A percentile compares a stretch with the other conserved stretches of the same genome.
phyloP scores from a whole-genome alignment of 805 yeast genomes.

The Cephaloascus fragrans region DNA sequence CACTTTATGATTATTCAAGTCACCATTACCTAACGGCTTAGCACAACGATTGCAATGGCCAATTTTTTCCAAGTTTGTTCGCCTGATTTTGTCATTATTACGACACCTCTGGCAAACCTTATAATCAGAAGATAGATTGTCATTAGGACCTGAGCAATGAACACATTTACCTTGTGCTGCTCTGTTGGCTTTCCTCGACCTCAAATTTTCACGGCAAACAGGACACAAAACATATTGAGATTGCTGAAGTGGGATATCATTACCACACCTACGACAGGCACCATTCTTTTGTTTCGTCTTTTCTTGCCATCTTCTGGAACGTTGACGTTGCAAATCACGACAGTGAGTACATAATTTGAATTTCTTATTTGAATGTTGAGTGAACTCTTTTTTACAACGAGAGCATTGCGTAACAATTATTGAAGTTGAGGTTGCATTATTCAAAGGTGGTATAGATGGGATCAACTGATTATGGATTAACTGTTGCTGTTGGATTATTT shows the following conservation, averaged over 20 bases:
- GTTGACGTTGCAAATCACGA: conserved; percentile 50
- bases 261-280: conserved; percentile 58
- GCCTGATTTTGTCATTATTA: conserved; percentile 46
- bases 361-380: conserved; percentile 28
- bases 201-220: conserved; percentile 42
- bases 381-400: conserved; percentile 50
- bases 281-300: conserved; percentile 51
- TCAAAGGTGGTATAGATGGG: conserved; percentile 1
- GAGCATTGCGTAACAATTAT: conserved; percentile 26
- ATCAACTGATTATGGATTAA: conserved; percentile 2
- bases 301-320: conserved; percentile 57
- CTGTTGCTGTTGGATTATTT: conserved; percentile 8
- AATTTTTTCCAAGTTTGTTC: conserved; percentile 43
- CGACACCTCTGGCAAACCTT: conserved; percentile 63
- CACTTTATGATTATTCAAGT: conserved; percentile 44
- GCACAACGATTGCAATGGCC: conserved; percentile 63
- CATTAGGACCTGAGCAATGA: conserved; percentile 55
- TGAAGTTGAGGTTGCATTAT: neutral
- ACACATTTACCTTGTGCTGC: conserved; percentile 60
- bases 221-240: conserved; percentile 50
- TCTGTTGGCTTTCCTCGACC: conserved; percentile 47
- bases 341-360: conserved; percentile 57
- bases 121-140: conserved; percentile 31
- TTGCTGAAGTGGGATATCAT: conserved; percentile 38
- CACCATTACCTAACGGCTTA: conserved; percentile 30